These are phyloP conservation scores for Chalciporus piperatoides DNA, from an alignment of 1,284 basidiomycete species.

Conservation along the genomic window DNA sequence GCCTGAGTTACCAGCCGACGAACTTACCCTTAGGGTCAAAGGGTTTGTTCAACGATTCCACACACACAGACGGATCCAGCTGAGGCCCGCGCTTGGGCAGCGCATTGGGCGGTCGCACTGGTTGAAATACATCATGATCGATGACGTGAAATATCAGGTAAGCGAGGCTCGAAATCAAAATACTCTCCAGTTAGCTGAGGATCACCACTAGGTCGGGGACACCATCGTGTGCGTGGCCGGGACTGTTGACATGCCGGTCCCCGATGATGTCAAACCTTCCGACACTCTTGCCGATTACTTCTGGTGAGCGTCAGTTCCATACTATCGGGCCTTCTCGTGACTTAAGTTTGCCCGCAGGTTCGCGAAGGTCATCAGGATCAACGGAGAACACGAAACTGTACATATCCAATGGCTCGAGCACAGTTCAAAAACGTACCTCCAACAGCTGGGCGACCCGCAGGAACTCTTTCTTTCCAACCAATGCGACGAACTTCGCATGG, in stretches of 20 bases:
- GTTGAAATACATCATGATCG: slow-evolving; percentile 31
- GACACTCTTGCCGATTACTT: slow-evolving; percentile 52
- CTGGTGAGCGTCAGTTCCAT: slow-evolving; percentile 41
- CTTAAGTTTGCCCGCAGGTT: slow-evolving; percentile 53
- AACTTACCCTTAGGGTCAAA: slow-evolving; percentile 19
- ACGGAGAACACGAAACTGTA: slow-evolving; percentile 38
- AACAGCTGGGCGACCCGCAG: slow-evolving; percentile 55
- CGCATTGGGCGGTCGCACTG: slow-evolving; percentile 27
- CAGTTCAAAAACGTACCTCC: slow-evolving; percentile 51
- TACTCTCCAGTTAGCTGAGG: slow-evolving; percentile 9
- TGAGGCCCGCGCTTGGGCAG: slow-evolving; percentile 22
- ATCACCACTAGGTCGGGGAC: slow-evolving; percentile 50
- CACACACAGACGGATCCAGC: slow-evolving; percentile 16
- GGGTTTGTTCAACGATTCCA: slow-evolving; percentile 22
- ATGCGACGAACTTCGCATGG: slow-evolving; percentile 46
- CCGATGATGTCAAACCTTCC: slow-evolving; percentile 33
- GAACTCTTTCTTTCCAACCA: slow-evolving; percentile 59
- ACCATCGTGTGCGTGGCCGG: slow-evolving; percentile 48
- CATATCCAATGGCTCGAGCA: slow-evolving; percentile 74
- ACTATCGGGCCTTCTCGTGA: background rate
- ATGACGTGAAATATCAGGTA: slow-evolving; percentile 28
- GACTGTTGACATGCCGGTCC: slow-evolving; percentile 26
- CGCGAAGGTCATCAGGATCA: slow-evolving; percentile 54
- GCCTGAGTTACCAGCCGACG: slow-evolving; percentile 9
- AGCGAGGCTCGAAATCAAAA: slow-evolving; percentile 19